Base-by-base conservation (phyloP, 176 grass and related monocot genomes). In the Hyparrhenia diplandra region DNA sequence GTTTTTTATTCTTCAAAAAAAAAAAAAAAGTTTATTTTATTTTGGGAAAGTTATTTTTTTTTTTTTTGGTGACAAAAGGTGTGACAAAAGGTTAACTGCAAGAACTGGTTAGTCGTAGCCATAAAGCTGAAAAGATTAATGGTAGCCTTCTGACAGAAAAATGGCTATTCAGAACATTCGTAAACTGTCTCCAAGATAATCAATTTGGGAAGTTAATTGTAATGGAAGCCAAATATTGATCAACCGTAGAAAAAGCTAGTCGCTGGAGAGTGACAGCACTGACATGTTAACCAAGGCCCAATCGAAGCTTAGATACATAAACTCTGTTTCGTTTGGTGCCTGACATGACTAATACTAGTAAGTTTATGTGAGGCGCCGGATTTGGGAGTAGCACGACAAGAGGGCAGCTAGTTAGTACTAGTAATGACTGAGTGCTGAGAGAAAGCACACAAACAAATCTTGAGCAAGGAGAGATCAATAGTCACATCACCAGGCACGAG, bases 401-500 rank as follows among this genome's bases (percentile, higher is more conserved):
- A 10, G 16, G 16, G 30, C 17, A 20, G 30, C 30, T 34, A 35
- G 30, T 65, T 51, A 18, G 5, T 51, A 51, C n/a, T 31, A 32
- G 13, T 63, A 18, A 17, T n/a, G 28, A 28, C 3, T 18, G 13
- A 65, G 20, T 20, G 34, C 17, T 14, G 5, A 71, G 13, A 30
- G 3, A 47, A 47, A 29, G 13, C 39, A 71, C 5, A 36, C 30
- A 39, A 58, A 25, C 37, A 5, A 23, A 59, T 13, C 32, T n/a
- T 39, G 23, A 36, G 55, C 46, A 59, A 49, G 32, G 3, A 29
- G 12, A 36, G n/a, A 65, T 43, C 7, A 36, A 36, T 2, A 42
- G 8, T 21, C 10, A 91, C 92, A 89, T 91, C 6, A 51, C 17
- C 5, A 54, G 51, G n/a, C n/a, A n/a, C 51, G 8, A 21, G 20